These are phyloP conservation scores for Trichocladium uniseriatum DNA, from an alignment of 495 filamentous ascomycete species.

Conservation along the genomic window DNA sequence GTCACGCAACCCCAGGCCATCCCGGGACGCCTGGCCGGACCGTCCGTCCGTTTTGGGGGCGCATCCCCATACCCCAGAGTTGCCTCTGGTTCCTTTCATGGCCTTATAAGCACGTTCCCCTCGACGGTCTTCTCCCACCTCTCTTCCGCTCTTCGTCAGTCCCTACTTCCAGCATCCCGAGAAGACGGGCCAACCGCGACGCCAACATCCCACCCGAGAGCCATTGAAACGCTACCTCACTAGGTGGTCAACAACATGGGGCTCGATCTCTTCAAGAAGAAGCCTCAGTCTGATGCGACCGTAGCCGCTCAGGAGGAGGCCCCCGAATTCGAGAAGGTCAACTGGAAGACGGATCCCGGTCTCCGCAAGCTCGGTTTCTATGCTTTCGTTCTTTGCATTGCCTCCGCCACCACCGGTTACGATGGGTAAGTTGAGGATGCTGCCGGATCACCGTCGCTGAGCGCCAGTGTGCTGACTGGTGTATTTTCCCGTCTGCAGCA, in stretches of 20 bases:
- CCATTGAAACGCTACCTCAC: conserved; percentile 2
- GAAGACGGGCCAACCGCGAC: conserved; percentile 15
- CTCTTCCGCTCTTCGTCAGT: conserved; percentile 12
- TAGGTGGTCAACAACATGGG: conserved; percentile 19
- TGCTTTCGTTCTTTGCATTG: conserved; percentile 48
- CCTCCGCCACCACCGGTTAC: conserved; percentile 58
- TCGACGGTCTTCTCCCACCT: conserved; percentile 10
- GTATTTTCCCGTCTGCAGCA: conserved; percentile 27
- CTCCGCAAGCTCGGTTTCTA: conserved; percentile 54
- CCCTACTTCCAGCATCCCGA: conserved; percentile 12
- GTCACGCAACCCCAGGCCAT: not conserved
- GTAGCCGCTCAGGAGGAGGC: conserved; percentile 41
- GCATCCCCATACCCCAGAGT: conserved; percentile 11
- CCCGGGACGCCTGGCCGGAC: conserved; percentile 18
- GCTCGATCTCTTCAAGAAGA: conserved; percentile 31
- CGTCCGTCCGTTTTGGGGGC: conserved; percentile 18
- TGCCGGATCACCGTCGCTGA: no score
- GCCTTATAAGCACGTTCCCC: conserved; percentile 14
- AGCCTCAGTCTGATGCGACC: conserved; percentile 26
- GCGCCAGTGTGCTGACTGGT: no score
- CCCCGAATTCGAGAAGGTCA: conserved; percentile 49
- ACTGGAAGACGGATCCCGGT: conserved; percentile 51
- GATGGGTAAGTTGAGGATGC: conserved; percentile 47
- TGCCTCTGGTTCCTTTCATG: conserved; percentile 1
- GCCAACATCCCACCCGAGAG: conserved; percentile 10